These are phyloP conservation scores for Tricholoma sp. DNA, from an alignment of 768 basidiomycete genomes.

Conservation along the genomic window DNA sequence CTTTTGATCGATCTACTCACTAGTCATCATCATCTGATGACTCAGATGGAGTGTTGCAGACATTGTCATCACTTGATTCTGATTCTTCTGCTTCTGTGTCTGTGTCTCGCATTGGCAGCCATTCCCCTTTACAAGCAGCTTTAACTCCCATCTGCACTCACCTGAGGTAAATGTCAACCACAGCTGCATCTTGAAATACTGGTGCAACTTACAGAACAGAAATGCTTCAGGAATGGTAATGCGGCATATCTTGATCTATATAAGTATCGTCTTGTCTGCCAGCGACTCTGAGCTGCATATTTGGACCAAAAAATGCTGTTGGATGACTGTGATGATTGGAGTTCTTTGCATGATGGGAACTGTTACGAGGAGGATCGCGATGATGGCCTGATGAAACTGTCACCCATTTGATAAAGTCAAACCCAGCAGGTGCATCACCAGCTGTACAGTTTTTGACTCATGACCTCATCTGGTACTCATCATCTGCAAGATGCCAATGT, in stretches of 20 bases:
- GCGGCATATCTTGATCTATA: background rate
- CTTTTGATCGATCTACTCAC: conserved; percentile 1
- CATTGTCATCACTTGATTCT: conserved; percentile 7
- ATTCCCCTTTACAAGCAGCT: conserved; percentile 18
- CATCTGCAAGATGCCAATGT: conserved; percentile 15
- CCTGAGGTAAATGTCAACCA: background rate
- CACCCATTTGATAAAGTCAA: conserved; percentile 11
- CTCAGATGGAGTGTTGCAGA: conserved; percentile 1
- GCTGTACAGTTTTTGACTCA: conserved; percentile 1
- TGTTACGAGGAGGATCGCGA: background rate
- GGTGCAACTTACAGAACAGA: background rate
- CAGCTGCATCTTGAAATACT: background rate
- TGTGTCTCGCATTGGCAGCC: conserved; percentile 7
- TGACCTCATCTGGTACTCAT: conserved; percentile 8
- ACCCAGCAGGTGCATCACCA: conserved; percentile 5
- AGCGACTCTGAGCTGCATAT: background rate
- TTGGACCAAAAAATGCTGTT: background rate
- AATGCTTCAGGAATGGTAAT: background rate
- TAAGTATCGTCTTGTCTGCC: conserved; percentile 7
- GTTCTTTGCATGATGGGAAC: background rate
- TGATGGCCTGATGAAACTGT: conserved; percentile 6
- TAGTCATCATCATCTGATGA: conserved; percentile 3
- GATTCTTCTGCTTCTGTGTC: conserved; percentile 2
- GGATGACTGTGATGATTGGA: background rate
- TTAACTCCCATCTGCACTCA: too few species aligned